Conservation (phyloP, 2,329 filamentous ascomycete species). For the Fusarium sp. region DNA sequence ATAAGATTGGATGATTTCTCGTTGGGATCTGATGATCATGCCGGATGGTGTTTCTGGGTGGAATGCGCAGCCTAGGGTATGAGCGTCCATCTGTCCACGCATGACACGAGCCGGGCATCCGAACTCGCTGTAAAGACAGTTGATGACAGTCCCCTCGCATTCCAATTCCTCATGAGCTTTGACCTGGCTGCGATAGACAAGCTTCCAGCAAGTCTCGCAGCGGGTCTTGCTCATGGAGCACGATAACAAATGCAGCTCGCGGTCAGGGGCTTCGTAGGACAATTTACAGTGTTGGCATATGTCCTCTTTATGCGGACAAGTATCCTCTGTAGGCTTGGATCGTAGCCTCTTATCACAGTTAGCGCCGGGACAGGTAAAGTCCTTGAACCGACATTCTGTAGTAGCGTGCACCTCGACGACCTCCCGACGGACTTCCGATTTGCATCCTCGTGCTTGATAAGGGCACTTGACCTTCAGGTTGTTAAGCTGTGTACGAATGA, state of each 20-base stretch:
- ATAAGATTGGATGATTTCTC: conserved; percentile 60
- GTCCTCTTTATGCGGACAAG: conserved; percentile 66
- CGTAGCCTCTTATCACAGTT: conserved; percentile 65
- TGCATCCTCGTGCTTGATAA: conserved; percentile 64
- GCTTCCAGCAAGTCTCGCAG: conserved; percentile 63
- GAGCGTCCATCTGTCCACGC: conserved; percentile 57
- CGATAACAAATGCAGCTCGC: conserved; percentile 52
- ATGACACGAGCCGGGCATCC: conserved; percentile 53
- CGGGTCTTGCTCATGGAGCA: conserved; percentile 62
- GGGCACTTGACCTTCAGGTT: conserved; percentile 70
- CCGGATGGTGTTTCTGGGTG: conserved; percentile 63
- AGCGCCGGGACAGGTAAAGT: conserved; percentile 67
- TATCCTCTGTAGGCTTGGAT: conserved; percentile 62
- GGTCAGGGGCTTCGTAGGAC: conserved; percentile 60
- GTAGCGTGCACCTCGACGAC: conserved; percentile 68
- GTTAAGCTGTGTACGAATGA: conserved; percentile 72
- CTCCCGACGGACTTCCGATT: conserved; percentile 63
- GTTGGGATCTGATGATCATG: conserved; percentile 63
- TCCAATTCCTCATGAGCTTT: conserved; percentile 60
- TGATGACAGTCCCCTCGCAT: conserved; percentile 64
- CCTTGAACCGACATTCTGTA: conserved; percentile 67
- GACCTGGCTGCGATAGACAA: conserved; percentile 60
- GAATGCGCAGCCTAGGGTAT: conserved; percentile 64
- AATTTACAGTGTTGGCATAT: conserved; percentile 67
- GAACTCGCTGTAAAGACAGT: conserved; percentile 59